Conservation (phyloP, 805 yeast genomes). For the Monosporozyma aquatica region DNA sequence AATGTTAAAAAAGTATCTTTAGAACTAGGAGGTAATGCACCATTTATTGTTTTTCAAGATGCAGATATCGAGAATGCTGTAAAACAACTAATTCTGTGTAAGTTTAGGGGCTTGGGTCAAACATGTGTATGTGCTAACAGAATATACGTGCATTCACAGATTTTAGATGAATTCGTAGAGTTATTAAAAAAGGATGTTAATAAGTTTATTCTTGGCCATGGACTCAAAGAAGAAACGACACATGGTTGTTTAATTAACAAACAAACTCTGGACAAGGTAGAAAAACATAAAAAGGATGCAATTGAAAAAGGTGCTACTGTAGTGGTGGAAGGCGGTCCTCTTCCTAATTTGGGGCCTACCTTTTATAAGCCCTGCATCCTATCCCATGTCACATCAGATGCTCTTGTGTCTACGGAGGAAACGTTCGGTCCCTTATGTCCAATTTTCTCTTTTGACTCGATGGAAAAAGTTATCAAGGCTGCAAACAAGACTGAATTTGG, state of each 20-base stretch:
- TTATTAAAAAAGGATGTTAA: conserved; percentile 38
- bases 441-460: conserved; percentile 42
- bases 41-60: conserved; percentile 52
- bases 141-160: conserved; percentile 43
- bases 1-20: conserved; percentile 52
- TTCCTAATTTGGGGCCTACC: conserved; percentile 40
- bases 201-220: conserved; percentile 46
- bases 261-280: conserved; percentile 44
- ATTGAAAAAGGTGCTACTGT: conserved; percentile 44
- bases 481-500: conserved; percentile 52
- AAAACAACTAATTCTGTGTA: conserved; percentile 42
- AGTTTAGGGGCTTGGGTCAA: conserved; percentile 55
- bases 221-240: conserved; percentile 41
- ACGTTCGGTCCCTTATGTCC: conserved; percentile 62
- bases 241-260: conserved; percentile 51
- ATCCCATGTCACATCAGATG: conserved; percentile 41
- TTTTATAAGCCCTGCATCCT: conserved; percentile 50
- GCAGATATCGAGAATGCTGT: conserved; percentile 51
- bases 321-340: conserved; percentile 43
- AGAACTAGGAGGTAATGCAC: conserved; percentile 64
- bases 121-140: conserved; percentile 60
- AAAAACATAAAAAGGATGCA: conserved; percentile 47
- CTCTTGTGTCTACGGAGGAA: conserved; percentile 46
- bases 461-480: conserved; percentile 42
- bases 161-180: conserved; percentile 41